Conservation (phyloP, 192 early-diverging fungal genomes). For the Gryganskiella cystojenkinii region DNA sequence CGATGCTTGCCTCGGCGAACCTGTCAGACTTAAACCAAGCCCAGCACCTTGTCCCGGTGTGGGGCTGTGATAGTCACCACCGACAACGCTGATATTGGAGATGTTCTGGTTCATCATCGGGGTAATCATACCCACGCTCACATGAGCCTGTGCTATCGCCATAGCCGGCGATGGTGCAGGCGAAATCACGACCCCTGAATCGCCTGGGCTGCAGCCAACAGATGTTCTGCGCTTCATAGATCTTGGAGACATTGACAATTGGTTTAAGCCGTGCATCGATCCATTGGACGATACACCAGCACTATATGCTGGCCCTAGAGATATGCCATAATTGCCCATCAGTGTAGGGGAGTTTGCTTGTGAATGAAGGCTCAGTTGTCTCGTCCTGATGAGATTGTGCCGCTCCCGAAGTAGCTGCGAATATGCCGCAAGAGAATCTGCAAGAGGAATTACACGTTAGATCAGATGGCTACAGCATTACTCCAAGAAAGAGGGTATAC, state of each 20-base stretch:
- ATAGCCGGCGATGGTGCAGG: slow-evolving; percentile 19
- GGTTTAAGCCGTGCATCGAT: too few species aligned
- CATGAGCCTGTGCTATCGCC: slow-evolving; percentile 8
- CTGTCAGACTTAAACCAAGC: slow-evolving; percentile 15
- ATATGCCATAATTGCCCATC: background rate
- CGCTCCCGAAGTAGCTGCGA: slow-evolving; percentile 23
- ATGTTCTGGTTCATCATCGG: slow-evolving; percentile 4
- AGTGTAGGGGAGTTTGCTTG: background rate
- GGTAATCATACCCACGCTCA: background rate
- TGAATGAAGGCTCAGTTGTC: slow-evolving; percentile 11
- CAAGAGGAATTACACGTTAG: background rate
- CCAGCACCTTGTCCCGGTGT: slow-evolving; percentile 3
- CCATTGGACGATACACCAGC: too few species aligned
- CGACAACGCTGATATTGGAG: background rate
- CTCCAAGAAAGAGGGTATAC: too few species aligned
- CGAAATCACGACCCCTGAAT: slow-evolving; percentile 10
- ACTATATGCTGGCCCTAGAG: too few species aligned
- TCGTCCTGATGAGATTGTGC: background rate
- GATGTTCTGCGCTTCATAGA: slow-evolving; percentile 42
- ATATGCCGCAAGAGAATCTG: slow-evolving; percentile 23
- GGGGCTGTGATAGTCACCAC: background rate
- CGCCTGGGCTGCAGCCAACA: slow-evolving; percentile 24
- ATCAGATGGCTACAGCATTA: background rate
- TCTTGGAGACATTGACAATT: too few species aligned
- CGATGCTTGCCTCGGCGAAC: slow-evolving; percentile 14